phyloP scores from a whole-genome alignment of 1,284 basidiomycete genomes.

The Thecaphora frezii region DNA sequence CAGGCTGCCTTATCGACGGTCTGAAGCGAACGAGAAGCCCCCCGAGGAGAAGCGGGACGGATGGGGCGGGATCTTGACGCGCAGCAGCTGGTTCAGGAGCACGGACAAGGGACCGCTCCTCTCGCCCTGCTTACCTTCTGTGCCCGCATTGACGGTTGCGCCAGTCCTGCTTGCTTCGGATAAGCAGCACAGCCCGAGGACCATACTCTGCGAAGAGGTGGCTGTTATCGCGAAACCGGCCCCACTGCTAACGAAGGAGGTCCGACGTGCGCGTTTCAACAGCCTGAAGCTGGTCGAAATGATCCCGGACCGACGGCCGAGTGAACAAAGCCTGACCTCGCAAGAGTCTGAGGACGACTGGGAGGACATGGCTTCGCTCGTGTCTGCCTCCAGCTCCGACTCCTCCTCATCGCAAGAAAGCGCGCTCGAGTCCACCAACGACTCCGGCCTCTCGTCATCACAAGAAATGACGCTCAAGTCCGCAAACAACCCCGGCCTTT shows the following conservation, averaged over 20 bases:
- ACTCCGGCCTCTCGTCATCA: neutral
- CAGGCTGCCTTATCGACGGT: neutral
- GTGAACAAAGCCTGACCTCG: too few relatives aligned
- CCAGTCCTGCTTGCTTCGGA: neutral
- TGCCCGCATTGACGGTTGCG: neutral
- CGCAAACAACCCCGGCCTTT: too few relatives aligned
- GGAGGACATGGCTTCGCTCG: constrained; percentile 14
- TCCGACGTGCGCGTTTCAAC: neutral
- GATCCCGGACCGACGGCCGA: neutral
- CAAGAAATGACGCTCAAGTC: too few relatives aligned
- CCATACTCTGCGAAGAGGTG: constrained; percentile 2
- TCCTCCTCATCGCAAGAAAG: neutral
- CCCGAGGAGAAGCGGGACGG: constrained; percentile 14
- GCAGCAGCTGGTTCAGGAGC: constrained; percentile 21
- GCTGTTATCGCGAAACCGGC: neutral
- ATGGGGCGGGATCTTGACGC: constrained; percentile 24
- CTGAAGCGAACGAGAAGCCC: too few relatives aligned
- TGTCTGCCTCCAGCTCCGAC: fast-evolving
- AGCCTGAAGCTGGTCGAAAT: neutral
- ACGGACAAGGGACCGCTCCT: constrained; percentile 16
- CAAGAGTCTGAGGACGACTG: constrained; percentile 10
- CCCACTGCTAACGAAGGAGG: neutral
- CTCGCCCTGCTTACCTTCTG: constrained; percentile 3
- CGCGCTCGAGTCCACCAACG: too few relatives aligned
- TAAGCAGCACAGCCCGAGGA: constrained; percentile 1